A percentile compares a stretch with the other conserved stretches of the same genome.
Conservation (phyloP, 805 yeast species). For the Barnettozyma pratensis region DNA sequence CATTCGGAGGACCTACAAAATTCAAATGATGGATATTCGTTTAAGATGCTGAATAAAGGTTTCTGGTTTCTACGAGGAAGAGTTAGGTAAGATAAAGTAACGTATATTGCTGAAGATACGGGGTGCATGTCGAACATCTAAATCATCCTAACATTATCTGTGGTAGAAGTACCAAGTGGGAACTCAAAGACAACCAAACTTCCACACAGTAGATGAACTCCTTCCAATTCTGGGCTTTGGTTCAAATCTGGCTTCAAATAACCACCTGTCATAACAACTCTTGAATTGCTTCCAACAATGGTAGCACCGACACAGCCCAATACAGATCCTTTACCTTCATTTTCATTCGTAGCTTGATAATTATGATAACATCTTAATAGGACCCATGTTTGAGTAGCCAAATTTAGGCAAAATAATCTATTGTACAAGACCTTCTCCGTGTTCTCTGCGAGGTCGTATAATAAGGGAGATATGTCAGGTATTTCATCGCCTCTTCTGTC, state of each 20-base stretch:
- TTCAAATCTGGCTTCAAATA: conserved; percentile 7
- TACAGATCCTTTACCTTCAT: neutral
- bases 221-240: neutral
- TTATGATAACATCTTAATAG: conserved; percentile 11
- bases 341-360: neutral
- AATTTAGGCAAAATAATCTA: conserved; percentile 12
- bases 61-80: no score
- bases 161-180: conserved; percentile 9
- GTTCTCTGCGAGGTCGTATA: neutral
- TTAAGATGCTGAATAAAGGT: no score
- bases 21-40: no score
- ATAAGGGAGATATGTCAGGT: conserved; percentile 15
- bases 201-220: neutral
- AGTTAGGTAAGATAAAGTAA: no score
- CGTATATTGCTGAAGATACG: no score
- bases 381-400: conserved; percentile 15
- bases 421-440: conserved; percentile 4
- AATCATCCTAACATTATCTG: neutral
- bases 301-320: conserved; percentile 10
- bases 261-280: conserved; percentile 15
- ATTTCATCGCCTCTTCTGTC: neutral
- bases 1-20: no score
- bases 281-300: conserved; percentile 10
- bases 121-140: neutral
- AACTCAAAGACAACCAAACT: conserved; percentile 7